A percentile compares a stretch with the other conserved stretches of the same genome.
phyloP scores from a whole-genome alignment of 495 filamentous ascomycete genomes.

The Penicillium flavigenum region DNA sequence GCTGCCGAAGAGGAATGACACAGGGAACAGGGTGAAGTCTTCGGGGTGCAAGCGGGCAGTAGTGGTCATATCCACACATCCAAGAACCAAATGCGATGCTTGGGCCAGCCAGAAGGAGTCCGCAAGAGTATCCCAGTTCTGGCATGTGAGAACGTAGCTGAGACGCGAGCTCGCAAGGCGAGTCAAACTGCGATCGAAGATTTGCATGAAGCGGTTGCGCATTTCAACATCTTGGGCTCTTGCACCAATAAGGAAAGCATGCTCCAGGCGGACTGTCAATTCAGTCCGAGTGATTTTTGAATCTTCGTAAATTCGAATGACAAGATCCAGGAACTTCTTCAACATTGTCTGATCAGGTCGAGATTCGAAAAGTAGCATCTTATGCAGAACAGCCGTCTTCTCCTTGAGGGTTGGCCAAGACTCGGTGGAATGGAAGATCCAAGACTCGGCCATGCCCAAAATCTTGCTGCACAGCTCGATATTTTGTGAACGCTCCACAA shows the following conservation, averaged over 20 bases:
- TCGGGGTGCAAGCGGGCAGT: constrained; percentile 72
- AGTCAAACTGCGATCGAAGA: constrained; percentile 89
- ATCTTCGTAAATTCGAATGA: constrained; percentile 97
- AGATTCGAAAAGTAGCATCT: constrained; percentile 94
- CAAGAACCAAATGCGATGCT: constrained; percentile 85
- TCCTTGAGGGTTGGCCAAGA: constrained; percentile 96
- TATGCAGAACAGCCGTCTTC: constrained; percentile 93
- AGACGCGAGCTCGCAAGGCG: constrained; percentile 82
- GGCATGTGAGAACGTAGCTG: constrained; percentile 82
- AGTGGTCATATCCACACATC: constrained; percentile 81
- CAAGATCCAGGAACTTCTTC: constrained; percentile 88
- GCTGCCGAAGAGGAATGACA: constrained; percentile 63
- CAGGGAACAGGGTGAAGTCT: constrained; percentile 74
- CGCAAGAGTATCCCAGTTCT: constrained; percentile 93
- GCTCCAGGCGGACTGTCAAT: constrained; percentile 92
- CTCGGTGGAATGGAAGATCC: constrained; percentile 92
- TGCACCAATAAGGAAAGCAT: constrained; percentile 94
- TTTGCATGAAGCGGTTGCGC: constrained; percentile 91
- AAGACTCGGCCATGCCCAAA: constrained; percentile 86
- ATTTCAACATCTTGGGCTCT: constrained; percentile 93
- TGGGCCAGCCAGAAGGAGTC: constrained; percentile 98
- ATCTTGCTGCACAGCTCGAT: constrained; percentile 85
- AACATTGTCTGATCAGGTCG: constrained; percentile 77
- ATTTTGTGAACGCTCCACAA: constrained; percentile 91
- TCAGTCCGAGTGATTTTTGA: constrained; percentile 92